phyloP scores from a whole-genome alignment of 495 filamentous ascomycete species.

The Aspergillus sparsus region DNA sequence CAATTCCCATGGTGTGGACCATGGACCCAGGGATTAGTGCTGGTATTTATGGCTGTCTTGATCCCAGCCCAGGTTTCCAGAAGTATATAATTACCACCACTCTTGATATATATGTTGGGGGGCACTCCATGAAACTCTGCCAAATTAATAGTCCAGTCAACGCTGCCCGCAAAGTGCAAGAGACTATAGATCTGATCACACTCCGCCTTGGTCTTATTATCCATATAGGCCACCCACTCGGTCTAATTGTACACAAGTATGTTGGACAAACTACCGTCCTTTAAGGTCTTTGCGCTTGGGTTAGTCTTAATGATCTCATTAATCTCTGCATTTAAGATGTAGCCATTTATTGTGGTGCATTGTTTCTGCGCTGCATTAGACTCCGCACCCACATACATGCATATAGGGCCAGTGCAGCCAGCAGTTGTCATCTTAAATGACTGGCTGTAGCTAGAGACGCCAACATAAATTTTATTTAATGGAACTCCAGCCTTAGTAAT shows the following conservation, averaged over 20 bases:
- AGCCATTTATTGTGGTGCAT: constrained; percentile 25
- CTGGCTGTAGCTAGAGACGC: constrained; percentile 4
- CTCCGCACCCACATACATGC: neutral
- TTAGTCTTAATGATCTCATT: constrained; percentile 8
- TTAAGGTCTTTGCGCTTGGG: neutral
- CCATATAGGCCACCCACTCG: constrained; percentile 34
- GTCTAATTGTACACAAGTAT: constrained; percentile 43
- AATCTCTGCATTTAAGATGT: constrained; percentile 25
- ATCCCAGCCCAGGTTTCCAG: no score
- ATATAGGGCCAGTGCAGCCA: constrained; percentile 4
- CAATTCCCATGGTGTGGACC: no score
- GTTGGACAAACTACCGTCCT: constrained; percentile 28
- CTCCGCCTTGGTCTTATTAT: no score
- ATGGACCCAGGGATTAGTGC: no score
- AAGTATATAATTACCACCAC: no score
- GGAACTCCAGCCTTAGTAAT: constrained; percentile 9
- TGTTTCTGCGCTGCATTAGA: neutral
- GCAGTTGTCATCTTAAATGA: neutral
- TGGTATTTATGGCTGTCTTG: no score
- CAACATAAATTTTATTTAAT: neutral
- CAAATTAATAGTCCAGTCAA: no score
- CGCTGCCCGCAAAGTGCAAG: no score
- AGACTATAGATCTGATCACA: no score
- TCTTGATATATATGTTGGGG: no score
- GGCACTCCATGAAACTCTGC: no score